Conservation (phyloP, 441 rosid species). For the Corymbia citriodora region DNA sequence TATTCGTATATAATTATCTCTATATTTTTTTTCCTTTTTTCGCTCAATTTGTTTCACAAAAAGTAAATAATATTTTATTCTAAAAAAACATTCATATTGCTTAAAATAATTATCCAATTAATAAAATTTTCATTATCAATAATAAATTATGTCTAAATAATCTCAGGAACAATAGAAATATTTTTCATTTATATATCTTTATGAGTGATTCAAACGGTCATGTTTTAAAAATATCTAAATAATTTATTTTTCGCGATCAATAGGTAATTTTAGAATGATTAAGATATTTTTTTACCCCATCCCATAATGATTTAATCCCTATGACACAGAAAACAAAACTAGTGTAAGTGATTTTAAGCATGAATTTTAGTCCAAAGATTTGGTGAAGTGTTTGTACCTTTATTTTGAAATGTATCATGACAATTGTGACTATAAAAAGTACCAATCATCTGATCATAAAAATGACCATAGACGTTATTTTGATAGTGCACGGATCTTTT, state of each 20-base stretch:
- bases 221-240: fast-evolving
- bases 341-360: neutral
- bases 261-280: neutral
- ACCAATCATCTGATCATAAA: neutral
- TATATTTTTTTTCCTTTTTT: neutral
- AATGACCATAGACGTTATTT: fast-evolving
- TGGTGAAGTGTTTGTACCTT: neutral
- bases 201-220: neutral
- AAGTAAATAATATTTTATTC: too few relatives aligned
- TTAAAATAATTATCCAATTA: neutral
- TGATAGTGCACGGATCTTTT: neutral
- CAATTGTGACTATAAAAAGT: neutral
- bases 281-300: neutral
- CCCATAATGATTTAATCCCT: neutral
- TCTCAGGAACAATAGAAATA: fast-evolving
- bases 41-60: fast-evolving
- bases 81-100: neutral
- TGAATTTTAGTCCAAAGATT: neutral
- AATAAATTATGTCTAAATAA: neutral
- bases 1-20: neutral
- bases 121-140: neutral
- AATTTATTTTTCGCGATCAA: fast-evolving
- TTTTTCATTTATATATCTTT: neutral
- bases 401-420: neutral
- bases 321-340: neutral